A percentile compares a stretch with the other conserved stretches of the same genome.
phyloP scores from a whole-genome alignment of 2,329 filamentous ascomycete species.

The Colletotrichum gloeosporioides region DNA sequence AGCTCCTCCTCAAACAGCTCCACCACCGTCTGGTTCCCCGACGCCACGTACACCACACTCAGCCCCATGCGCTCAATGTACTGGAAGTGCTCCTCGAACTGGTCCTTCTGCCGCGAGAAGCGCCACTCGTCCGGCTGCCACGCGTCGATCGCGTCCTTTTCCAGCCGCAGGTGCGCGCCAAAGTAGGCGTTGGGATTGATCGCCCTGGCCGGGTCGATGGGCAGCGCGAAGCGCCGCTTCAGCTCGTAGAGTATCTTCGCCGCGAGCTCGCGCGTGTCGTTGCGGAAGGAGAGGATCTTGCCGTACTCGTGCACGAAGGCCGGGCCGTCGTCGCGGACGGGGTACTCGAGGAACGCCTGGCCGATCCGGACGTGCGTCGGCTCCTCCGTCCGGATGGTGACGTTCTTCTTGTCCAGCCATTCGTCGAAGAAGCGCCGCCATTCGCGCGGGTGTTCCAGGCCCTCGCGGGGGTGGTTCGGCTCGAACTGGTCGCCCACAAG shows the following conservation, averaged over 20 bases:
- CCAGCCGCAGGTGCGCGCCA: constrained; percentile 35
- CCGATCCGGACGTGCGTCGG: constrained; percentile 33
- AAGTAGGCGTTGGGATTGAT: constrained; percentile 31
- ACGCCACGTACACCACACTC: constrained; percentile 33
- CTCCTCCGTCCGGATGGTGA: neutral
- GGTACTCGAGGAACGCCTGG: constrained; percentile 42
- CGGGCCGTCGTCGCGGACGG: constrained; percentile 37
- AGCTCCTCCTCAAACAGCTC: constrained; percentile 28
- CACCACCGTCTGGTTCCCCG: constrained; percentile 32
- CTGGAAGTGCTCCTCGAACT: constrained; percentile 33
- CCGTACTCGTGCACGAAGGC: constrained; percentile 36
- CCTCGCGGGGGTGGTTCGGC: constrained; percentile 29
- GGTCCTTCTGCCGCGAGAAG: constrained; percentile 33
- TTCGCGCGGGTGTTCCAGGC: constrained; percentile 25
- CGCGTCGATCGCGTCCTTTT: constrained; percentile 33
- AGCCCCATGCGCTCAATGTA: constrained; percentile 29
- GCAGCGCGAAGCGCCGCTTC: constrained; percentile 22
- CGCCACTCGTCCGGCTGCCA: constrained; percentile 34
- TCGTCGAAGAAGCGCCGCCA: constrained; percentile 33
- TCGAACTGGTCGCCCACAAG: constrained; percentile 36
- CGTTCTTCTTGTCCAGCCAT: constrained; percentile 29
- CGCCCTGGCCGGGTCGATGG: constrained; percentile 28
- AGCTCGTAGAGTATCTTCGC: constrained; percentile 31
- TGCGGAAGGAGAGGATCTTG: constrained; percentile 36
- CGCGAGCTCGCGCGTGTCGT: constrained; percentile 32